These are phyloP conservation scores for Gigaspora rosea DNA, from an alignment of 192 early-diverging fungal species.

Conservation along the genomic window DNA sequence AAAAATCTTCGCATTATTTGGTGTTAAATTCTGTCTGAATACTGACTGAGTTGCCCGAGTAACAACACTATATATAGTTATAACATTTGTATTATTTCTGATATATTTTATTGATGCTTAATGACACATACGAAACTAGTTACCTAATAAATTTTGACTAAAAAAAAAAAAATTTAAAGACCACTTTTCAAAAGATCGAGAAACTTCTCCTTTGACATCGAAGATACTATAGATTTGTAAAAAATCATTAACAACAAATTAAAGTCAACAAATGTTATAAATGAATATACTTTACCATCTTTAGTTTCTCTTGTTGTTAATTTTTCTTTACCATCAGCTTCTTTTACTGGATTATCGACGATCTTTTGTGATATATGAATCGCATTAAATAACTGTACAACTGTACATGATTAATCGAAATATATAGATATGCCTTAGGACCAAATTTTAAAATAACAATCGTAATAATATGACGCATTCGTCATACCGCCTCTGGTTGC, in stretches of 20 bases:
- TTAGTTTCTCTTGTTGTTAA: conserved; percentile 53
- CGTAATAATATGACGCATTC: background rate
- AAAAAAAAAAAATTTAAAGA: too few species aligned
- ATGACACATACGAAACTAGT: too few species aligned
- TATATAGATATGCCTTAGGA: background rate
- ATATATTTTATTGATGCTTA: too few species aligned
- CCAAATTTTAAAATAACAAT: conserved; percentile 12
- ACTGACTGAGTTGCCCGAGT: too few species aligned
- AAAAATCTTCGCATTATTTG: too few species aligned
- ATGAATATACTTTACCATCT: conserved; percentile 26
- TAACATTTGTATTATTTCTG: too few species aligned
- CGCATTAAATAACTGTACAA: conserved; percentile 94
- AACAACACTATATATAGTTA: too few species aligned
- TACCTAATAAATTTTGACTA: too few species aligned
- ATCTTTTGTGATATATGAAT: conserved; percentile 85
- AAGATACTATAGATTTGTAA: conserved; percentile 47
- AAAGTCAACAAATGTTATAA: background rate
- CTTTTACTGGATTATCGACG: conserved; percentile 62
- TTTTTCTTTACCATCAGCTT: conserved; percentile 52
- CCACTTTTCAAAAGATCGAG: conserved; percentile 68
- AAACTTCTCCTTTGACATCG: conserved; percentile 71
- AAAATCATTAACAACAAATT: background rate
- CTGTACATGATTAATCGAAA: conserved; percentile 43
- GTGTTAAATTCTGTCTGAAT: too few species aligned
- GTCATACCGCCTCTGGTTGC: conserved; percentile 82